phyloP scores from a whole-genome alignment of 495 filamentous ascomycete genomes.

The Xylaria acuta region DNA sequence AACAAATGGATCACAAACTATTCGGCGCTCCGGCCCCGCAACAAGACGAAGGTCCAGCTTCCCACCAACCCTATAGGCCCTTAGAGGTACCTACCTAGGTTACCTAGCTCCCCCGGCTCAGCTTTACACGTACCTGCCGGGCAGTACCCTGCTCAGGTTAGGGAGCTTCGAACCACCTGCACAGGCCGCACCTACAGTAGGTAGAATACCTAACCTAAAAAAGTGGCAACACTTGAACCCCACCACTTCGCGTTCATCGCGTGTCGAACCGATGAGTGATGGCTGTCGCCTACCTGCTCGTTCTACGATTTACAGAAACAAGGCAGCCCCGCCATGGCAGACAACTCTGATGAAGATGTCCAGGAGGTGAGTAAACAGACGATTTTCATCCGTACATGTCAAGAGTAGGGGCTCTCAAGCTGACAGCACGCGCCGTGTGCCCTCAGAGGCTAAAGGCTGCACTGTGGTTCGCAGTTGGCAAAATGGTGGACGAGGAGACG shows the following conservation, averaged over 20 bases:
- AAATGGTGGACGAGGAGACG: slow-evolving; percentile 87
- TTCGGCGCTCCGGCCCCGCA: slow-evolving; percentile 23
- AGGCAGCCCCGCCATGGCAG: slow-evolving; percentile 32
- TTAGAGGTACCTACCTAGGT: not conserved
- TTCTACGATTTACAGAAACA: not conserved
- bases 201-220: not conserved
- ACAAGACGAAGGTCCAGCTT: not conserved
- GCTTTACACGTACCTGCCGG: too few species aligned
- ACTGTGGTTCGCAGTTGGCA: slow-evolving; percentile 89
- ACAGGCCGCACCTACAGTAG: too few species aligned
- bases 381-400: not conserved
- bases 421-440: not conserved
- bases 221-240: not conserved
- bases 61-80: not conserved
- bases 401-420: not conserved
- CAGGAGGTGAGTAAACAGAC: slow-evolving; percentile 29
- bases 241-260: slow-evolving; percentile 6
- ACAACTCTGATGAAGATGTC: slow-evolving; percentile 42
- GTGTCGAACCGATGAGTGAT: slow-evolving; percentile 1
- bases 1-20: slow-evolving; percentile 2
- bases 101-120: not conserved
- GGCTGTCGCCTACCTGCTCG: not conserved
- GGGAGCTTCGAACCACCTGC: too few species aligned
- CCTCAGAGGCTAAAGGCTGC: slow-evolving; percentile 85
- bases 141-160: too few species aligned